These are phyloP conservation scores for Flagelloscypha sp. DNA, from an alignment of 768 basidiomycete species.

Conservation along the genomic window DNA sequence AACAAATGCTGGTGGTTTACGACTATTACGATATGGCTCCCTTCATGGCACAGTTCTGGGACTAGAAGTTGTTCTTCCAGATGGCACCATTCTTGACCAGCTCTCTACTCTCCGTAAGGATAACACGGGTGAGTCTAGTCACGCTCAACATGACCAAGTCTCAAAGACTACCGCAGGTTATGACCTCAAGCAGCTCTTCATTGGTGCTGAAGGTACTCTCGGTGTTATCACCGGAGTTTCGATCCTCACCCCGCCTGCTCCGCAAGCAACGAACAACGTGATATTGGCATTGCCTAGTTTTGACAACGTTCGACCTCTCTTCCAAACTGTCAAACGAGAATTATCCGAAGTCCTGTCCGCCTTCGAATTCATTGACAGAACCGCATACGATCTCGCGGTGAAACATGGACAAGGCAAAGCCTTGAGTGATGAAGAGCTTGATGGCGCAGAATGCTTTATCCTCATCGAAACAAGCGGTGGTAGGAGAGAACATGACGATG, in stretches of 20 bases:
- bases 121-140: slow-evolving; percentile 68
- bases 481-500: slow-evolving; percentile 86
- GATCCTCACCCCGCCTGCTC: slow-evolving; percentile 80
- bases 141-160: slow-evolving; percentile 1
- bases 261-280: slow-evolving; percentile 82
- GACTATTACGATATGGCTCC: slow-evolving; percentile 89
- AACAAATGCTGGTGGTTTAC: slow-evolving; percentile 96
- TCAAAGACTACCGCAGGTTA: slow-evolving; percentile 52
- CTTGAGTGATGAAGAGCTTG: slow-evolving; percentile 63
- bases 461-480: slow-evolving; percentile 93
- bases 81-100: slow-evolving; percentile 86
- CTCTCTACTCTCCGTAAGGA: slow-evolving; percentile 91
- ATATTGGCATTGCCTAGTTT: slow-evolving; percentile 86
- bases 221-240: slow-evolving; percentile 94
- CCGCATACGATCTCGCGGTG: slow-evolving; percentile 75
- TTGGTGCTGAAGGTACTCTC: slow-evolving; percentile 94
- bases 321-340: slow-evolving; percentile 68
- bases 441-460: slow-evolving; percentile 81
- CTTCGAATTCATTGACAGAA: slow-evolving; percentile 92
- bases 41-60: slow-evolving; percentile 93
- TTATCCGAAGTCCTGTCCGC: slow-evolving; percentile 94
- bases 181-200: slow-evolving; percentile 97
- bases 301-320: slow-evolving; percentile 80
- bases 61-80: slow-evolving; percentile 90
- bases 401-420: slow-evolving; percentile 77